Percentiles rank a stretch among this genome's conserved stretches.
phyloP scores from a whole-genome alignment of 345 rosid species.

The Anacardium occidentale region DNA sequence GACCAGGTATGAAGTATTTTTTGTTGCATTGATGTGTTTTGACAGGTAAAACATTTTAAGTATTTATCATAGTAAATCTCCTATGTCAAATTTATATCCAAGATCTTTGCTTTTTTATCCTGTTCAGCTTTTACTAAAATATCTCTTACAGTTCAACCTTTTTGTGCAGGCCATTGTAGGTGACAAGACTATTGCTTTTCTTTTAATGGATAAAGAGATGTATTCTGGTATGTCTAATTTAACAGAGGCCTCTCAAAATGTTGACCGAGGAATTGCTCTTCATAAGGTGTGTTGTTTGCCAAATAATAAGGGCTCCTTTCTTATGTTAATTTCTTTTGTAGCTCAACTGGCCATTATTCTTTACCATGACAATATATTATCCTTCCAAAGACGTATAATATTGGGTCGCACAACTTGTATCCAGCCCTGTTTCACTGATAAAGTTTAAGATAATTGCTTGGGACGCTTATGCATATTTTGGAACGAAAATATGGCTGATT shows the following conservation, averaged over 20 bases:
- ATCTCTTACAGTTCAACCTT: too few relatives aligned
- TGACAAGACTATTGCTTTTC: constrained; percentile 70
- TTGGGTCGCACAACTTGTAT: neutral
- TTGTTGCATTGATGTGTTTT: too few relatives aligned
- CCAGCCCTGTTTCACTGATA: neutral
- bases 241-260: constrained; percentile 46
- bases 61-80: too few relatives aligned
- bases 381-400: neutral
- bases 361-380: neutral
- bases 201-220: constrained; percentile 73
- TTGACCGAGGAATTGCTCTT: constrained; percentile 71
- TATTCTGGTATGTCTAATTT: constrained; percentile 71
- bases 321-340: neutral
- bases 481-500: neutral
- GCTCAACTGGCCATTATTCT: neutral
- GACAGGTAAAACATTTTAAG: too few relatives aligned
- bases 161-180: constrained; percentile 67
- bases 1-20: constrained; percentile 24
- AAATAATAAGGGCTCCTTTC: constrained; percentile 1
- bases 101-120: too few relatives aligned
- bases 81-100: too few relatives aligned
- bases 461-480: neutral
- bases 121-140: too few relatives aligned
- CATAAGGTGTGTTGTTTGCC: constrained; percentile 50
- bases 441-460: neutral